Conservation (phyloP, 495 filamentous ascomycete genomes). For the Melanomma pulvis-pyrius region DNA sequence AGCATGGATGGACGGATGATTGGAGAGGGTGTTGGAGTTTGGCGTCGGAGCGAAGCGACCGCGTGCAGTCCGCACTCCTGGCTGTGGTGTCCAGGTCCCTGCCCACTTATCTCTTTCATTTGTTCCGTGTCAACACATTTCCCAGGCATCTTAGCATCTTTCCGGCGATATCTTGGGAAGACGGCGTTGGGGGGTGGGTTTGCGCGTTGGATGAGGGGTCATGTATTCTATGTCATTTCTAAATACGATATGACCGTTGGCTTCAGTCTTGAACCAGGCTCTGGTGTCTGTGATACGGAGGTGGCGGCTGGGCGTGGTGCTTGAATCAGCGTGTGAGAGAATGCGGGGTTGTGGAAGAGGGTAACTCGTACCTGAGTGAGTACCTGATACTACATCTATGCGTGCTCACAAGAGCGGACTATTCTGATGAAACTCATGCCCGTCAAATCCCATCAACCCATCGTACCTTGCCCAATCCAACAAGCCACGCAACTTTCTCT, state of each 20-base stretch:
- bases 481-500: background rate
- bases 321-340: too few relatives aligned
- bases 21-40: background rate
- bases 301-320: too few relatives aligned
- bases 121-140: conserved; percentile 9
- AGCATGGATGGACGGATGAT: background rate
- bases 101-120: conserved; percentile 31
- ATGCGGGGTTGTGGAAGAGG: too few relatives aligned
- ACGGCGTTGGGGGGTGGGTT: background rate
- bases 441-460: too few relatives aligned
- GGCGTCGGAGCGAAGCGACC: background rate
- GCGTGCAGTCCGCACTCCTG: background rate
- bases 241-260: background rate
- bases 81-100: conserved; percentile 3
- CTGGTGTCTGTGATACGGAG: too few relatives aligned
- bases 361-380: too few relatives aligned
- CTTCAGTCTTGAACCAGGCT: background rate
- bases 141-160: conserved; percentile 6
- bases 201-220: background rate
- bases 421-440: too few relatives aligned
- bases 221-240: conserved; percentile 13
- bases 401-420: too few relatives aligned
- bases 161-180: background rate
- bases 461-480: too few relatives aligned
- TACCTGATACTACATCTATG: too few relatives aligned